A percentile compares a stretch with the other conserved stretches of the same genome.
Evolutionary conservation across 257 asterid species (phyloP).

Genomic region (Solanum ossicruentum): DNA sequence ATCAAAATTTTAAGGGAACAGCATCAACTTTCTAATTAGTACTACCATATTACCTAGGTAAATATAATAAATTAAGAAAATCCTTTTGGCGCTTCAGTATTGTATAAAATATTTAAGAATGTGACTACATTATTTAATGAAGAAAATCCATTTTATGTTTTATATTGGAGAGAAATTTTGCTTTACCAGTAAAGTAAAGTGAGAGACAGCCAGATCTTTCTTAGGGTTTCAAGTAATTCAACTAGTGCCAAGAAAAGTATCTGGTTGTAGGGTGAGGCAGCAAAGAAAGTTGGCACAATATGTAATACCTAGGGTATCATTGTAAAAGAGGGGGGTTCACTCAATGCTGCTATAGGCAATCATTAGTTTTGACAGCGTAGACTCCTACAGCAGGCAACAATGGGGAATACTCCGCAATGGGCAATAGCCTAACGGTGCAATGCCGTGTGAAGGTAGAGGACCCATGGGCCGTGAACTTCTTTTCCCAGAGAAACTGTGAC

Average conservation of each 20-base stretch:
- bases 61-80: background rate
- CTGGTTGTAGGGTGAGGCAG: background rate
- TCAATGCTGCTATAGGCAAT: background rate
- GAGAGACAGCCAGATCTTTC: background rate
- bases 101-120: background rate
- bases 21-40: background rate
- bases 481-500: background rate
- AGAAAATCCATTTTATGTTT: background rate
- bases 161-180: background rate
- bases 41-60: background rate
- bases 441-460: background rate
- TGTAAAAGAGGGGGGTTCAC: background rate
- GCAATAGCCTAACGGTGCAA: background rate
- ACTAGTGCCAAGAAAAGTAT: background rate
- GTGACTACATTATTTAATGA: background rate
- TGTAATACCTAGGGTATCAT: background rate
- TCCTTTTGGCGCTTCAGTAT: background rate
- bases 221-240: background rate
- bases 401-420: background rate
- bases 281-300: background rate
- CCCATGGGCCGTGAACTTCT: background rate
- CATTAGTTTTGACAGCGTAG: background rate
- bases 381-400: background rate
- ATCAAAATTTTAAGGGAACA: background rate
- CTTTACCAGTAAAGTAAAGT: background rate